Evolutionary conservation across 2,329 filamentous ascomycete species (phyloP).

Genomic region (Cercospora nicotianae): DNA sequence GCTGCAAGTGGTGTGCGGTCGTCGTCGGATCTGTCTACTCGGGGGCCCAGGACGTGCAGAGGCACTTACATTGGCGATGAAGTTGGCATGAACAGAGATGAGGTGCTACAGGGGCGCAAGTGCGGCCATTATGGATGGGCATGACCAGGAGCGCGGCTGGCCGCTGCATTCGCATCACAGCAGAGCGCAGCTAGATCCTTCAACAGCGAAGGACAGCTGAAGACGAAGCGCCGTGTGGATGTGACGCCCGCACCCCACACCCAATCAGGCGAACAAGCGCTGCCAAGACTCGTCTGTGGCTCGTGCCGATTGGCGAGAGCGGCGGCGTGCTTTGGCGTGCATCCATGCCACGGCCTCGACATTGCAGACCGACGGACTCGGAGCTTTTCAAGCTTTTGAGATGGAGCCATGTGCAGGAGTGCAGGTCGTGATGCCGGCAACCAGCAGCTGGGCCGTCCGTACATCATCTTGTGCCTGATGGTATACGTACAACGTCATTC

Average conservation of each 20-base stretch:
- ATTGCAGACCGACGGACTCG: not conserved
- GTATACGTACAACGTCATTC: not conserved
- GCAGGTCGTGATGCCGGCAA: not conserved
- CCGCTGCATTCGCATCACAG: constrained; percentile 15
- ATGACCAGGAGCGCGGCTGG: constrained; percentile 13
- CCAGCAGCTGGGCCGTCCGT: not conserved
- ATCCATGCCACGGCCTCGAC: not conserved
- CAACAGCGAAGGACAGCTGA: constrained; percentile 20
- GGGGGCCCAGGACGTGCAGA: not conserved
- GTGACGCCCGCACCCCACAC: not conserved
- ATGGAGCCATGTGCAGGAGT: not conserved
- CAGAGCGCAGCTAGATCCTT: constrained; percentile 16
- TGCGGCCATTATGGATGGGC: not conserved
- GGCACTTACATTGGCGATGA: constrained; percentile 6
- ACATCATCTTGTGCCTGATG: not conserved
- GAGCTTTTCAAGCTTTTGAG: not conserved
- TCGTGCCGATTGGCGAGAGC: not conserved
- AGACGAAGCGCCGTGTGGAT: constrained; percentile 14
- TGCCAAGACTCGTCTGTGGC: not conserved
- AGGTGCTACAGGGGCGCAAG: not conserved
- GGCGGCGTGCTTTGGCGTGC: not conserved
- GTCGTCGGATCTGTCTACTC: not conserved
- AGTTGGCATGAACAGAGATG: not conserved
- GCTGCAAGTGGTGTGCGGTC: not conserved
- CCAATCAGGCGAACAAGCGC: not conserved